Conservation (phyloP, 2,329 filamentous ascomycete genomes). For the Botrytis squamosa region DNA sequence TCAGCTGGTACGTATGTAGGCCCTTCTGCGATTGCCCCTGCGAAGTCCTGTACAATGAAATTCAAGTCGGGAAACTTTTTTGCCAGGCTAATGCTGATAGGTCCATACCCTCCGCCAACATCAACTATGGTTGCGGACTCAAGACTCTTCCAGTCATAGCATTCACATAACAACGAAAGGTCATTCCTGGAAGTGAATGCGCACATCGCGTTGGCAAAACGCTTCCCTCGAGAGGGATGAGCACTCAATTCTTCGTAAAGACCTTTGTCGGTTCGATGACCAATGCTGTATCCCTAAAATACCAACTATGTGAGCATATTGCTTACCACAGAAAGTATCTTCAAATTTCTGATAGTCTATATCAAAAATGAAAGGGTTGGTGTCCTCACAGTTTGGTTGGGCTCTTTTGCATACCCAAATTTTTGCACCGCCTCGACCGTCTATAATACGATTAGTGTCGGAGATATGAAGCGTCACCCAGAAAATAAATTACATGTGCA, state of each 20-base stretch:
- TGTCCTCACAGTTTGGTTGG: constrained; percentile 9
- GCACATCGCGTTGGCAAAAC: constrained; percentile 56
- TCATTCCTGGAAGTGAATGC: constrained; percentile 55
- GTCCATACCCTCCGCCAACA: constrained; percentile 59
- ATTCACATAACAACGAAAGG: constrained; percentile 50
- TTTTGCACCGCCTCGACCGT: constrained; percentile 1
- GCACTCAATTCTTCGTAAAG: constrained; percentile 6
- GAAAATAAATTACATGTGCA: neutral
- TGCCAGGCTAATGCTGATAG: constrained; percentile 55
- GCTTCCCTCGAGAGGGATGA: constrained; percentile 42
- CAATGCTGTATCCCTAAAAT: constrained; percentile 9
- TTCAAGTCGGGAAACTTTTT: constrained; percentile 49
- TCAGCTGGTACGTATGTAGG: neutral
- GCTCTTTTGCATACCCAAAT: constrained; percentile 6
- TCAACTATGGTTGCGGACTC: constrained; percentile 56
- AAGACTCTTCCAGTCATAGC: constrained; percentile 53
- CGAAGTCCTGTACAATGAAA: constrained; percentile 58
- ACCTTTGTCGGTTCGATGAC: constrained; percentile 11
- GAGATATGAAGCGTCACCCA: neutral
- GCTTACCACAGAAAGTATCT: neutral
- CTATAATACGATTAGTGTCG: neutral
- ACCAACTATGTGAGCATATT: neutral
- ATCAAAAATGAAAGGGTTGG: neutral
- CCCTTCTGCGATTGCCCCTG: constrained; percentile 42
- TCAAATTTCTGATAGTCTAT: too few species aligned